A percentile compares a stretch with the other conserved stretches of the same genome.
These are phyloP conservation scores for Mycena galopus DNA, from an alignment of 768 basidiomycete genomes.

Conservation along the genomic window DNA sequence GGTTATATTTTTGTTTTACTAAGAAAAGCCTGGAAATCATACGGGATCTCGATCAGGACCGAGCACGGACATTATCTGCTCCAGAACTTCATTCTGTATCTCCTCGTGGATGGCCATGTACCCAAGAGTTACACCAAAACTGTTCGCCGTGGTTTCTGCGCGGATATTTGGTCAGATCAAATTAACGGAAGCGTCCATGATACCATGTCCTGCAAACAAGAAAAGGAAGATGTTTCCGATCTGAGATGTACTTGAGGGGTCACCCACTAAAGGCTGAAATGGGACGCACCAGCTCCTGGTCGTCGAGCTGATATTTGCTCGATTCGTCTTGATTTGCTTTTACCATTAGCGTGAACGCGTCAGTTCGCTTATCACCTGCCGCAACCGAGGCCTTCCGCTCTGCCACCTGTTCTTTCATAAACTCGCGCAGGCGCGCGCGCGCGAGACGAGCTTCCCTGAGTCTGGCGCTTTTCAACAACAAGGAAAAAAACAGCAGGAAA, in stretches of 20 bases:
- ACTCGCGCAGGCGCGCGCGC: conserved; percentile 46
- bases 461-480: conserved; percentile 33
- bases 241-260: conserved; percentile 39
- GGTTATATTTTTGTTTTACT: too few species aligned
- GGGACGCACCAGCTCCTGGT: conserved; percentile 55
- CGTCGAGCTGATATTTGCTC: conserved; percentile 53
- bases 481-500: neutral
- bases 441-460: conserved; percentile 46
- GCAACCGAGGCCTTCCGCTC: conserved; percentile 49
- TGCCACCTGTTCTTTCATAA: conserved; percentile 58
- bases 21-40: neutral
- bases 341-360: conserved; percentile 59
- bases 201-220: conserved; percentile 73
- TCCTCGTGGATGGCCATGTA: conserved; percentile 60
- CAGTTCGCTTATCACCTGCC: conserved; percentile 36
- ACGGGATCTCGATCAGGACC: conserved; percentile 53
- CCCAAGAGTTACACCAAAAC: conserved; percentile 61
- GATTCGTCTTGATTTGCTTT: conserved; percentile 60
- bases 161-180: too few species aligned
- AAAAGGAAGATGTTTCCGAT: conserved; percentile 67
- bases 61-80: conserved; percentile 57
- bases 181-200: neutral
- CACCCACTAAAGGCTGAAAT: neutral
- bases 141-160: conserved; percentile 65
- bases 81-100: conserved; percentile 62